Conservation (phyloP, 805 yeast species). For the Teunomyces aglyptinius region DNA sequence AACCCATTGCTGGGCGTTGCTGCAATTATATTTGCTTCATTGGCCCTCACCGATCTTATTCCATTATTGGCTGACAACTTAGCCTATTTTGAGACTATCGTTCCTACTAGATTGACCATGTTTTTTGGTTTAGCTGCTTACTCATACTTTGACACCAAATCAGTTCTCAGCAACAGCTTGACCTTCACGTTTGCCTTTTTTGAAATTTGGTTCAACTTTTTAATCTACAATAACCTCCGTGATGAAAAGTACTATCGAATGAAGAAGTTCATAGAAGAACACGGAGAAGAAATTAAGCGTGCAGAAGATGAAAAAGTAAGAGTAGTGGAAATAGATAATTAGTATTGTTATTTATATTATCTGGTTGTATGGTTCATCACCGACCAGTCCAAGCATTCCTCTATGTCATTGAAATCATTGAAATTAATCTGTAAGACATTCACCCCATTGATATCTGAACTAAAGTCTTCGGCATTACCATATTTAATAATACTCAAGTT, state of each 20-base stretch:
- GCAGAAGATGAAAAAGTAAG: conserved; percentile 30
- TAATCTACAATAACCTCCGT: conserved; percentile 58
- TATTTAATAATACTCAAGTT: conserved; percentile 35
- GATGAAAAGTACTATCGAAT: conserved; percentile 58
- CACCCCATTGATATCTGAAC: conserved; percentile 29
- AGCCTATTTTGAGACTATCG: conserved; percentile 55
- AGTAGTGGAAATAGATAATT: conserved; percentile 25
- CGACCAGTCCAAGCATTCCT: conserved; percentile 58
- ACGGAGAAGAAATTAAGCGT: conserved; percentile 33
- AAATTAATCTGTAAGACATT: conserved; percentile 47
- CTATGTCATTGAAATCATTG: conserved; percentile 50
- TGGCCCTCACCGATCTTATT: conserved; percentile 53
- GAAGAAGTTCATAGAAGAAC: conserved; percentile 40
- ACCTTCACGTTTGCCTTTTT: conserved; percentile 58
- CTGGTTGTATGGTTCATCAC: conserved; percentile 32
- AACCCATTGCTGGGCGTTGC: conserved; percentile 52
- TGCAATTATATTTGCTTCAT: conserved; percentile 42
- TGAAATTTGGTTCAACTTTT: conserved; percentile 69
- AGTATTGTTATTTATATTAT: conserved; percentile 5
- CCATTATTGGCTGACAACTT: conserved; percentile 51
- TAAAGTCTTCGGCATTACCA: conserved; percentile 20
- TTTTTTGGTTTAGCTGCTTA: conserved; percentile 51
- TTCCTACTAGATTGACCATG: conserved; percentile 54
- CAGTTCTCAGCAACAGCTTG: conserved; percentile 57
- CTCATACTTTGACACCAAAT: conserved; percentile 46